phyloP scores from a whole-genome alignment of 2,329 filamentous ascomycete species.

The Fusarium palustre region DNA sequence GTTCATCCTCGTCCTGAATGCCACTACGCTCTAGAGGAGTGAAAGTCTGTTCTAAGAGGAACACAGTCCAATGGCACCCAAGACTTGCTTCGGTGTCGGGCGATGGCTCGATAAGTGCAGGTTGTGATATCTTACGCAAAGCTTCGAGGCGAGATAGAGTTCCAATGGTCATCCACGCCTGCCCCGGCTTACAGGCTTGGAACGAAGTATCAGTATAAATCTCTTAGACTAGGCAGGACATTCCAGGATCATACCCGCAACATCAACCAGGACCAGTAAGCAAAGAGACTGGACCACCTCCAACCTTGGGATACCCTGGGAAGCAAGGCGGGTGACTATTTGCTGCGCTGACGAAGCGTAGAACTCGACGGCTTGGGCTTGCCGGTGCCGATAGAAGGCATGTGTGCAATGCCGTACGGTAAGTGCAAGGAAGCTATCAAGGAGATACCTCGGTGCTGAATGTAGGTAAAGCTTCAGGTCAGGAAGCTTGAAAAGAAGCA shows the following conservation, averaged over 20 bases:
- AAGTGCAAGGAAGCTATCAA: conserved; percentile 9
- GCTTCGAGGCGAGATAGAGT: conserved; percentile 11
- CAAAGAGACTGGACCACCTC: conserved; percentile 9
- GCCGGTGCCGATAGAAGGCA: not conserved
- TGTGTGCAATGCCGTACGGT: not conserved
- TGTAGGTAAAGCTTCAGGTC: not conserved
- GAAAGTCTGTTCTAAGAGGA: conserved; percentile 11
- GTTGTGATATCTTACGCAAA: not conserved
- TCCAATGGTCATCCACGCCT: conserved; percentile 20
- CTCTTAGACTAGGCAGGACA: fast-evolving
- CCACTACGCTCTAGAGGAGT: conserved; percentile 11
- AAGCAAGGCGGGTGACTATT: not conserved
- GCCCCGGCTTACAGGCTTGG: conserved; percentile 10
- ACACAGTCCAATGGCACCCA: conserved; percentile 6
- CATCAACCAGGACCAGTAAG: conserved; percentile 3
- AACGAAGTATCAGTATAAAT: fast-evolving
- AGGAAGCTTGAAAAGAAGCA: not conserved
- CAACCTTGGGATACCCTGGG: conserved; percentile 1
- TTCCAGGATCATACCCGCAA: not conserved
- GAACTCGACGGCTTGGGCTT: not conserved
- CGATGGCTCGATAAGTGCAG: not conserved
- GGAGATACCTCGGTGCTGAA: not conserved
- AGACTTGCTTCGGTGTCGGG: not conserved
- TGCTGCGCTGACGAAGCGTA: conserved; percentile 6
- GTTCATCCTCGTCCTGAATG: not conserved